Conservation (phyloP, 2,329 filamentous ascomycete species). For the Penicillium sp. region DNA sequence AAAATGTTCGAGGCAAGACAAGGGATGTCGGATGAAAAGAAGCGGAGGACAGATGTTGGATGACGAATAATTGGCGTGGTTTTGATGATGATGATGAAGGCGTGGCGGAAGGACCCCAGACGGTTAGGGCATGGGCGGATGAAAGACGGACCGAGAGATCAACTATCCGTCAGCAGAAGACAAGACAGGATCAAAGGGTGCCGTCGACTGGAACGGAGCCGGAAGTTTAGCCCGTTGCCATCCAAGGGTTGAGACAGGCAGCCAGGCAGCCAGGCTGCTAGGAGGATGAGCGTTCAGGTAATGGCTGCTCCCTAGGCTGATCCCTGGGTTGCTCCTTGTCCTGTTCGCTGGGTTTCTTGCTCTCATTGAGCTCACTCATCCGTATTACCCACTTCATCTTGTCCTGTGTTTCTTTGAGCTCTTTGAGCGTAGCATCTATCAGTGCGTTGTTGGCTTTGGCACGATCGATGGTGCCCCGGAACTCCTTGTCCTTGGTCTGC, state of each 20-base stretch:
- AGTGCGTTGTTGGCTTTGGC: constrained; percentile 35
- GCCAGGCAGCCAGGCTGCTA: neutral
- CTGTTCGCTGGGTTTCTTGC: constrained; percentile 24
- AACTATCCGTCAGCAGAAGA: neutral
- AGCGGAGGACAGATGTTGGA: neutral
- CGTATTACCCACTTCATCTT: constrained; percentile 56
- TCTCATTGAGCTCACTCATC: constrained; percentile 25
- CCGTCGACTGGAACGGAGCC: neutral
- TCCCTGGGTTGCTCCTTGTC: constrained; percentile 29
- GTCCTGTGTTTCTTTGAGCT: constrained; percentile 47
- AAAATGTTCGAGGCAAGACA: constrained; percentile 1
- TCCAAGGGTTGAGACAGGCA: neutral
- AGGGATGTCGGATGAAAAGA: neutral
- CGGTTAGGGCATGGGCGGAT: neutral
- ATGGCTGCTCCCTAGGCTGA: constrained; percentile 12
- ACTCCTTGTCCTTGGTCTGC: constrained; percentile 44
- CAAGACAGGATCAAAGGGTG: neutral
- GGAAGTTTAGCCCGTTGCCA: neutral
- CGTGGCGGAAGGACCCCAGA: neutral
- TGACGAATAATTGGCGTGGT: neutral
- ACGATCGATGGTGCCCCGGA: constrained; percentile 40
- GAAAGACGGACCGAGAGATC: neutral
- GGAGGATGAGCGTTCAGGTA: neutral
- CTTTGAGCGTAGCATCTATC: constrained; percentile 44
- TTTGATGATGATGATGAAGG: neutral